Evolutionary conservation across 2,329 filamentous ascomycete species (phyloP).

Genomic region (Scleromitrula shiraiana): DNA sequence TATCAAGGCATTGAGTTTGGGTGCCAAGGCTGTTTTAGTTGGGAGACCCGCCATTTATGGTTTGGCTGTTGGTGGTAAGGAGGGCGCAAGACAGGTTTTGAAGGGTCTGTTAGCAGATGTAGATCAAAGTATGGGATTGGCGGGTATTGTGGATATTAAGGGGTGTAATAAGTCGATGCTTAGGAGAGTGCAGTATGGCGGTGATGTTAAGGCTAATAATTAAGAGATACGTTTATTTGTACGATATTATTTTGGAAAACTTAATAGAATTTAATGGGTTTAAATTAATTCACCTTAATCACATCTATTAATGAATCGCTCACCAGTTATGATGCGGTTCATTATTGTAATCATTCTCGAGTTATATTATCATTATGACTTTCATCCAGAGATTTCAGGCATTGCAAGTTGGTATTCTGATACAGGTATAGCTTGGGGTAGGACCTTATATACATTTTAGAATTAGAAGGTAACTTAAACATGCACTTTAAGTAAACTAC

Average conservation of each 20-base stretch:
- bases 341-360: too few relatives aligned
- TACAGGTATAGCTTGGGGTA: too few relatives aligned
- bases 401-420: too few relatives aligned
- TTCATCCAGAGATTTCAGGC: too few relatives aligned
- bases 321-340: too few relatives aligned
- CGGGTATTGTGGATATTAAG: conserved; percentile 36
- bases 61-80: conserved; percentile 42
- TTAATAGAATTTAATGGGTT: neutral
- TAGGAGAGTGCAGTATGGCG: conserved; percentile 20
- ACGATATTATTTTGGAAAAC: neutral
- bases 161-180: conserved; percentile 22
- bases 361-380: too few relatives aligned
- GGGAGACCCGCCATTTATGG: conserved; percentile 52
- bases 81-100: conserved; percentile 45
- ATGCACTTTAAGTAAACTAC: too few relatives aligned
- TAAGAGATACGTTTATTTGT: conserved; percentile 1
- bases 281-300: too few relatives aligned
- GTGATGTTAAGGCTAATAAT: conserved; percentile 22
- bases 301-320: too few relatives aligned
- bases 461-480: too few relatives aligned
- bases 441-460: too few relatives aligned
- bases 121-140: conserved; percentile 48
- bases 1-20: conserved; percentile 47
- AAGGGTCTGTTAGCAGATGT: conserved; percentile 43
- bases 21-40: conserved; percentile 49